Conservation (phyloP, 2,329 filamentous ascomycete species). For the Aspergillus costaricaensis region DNA sequence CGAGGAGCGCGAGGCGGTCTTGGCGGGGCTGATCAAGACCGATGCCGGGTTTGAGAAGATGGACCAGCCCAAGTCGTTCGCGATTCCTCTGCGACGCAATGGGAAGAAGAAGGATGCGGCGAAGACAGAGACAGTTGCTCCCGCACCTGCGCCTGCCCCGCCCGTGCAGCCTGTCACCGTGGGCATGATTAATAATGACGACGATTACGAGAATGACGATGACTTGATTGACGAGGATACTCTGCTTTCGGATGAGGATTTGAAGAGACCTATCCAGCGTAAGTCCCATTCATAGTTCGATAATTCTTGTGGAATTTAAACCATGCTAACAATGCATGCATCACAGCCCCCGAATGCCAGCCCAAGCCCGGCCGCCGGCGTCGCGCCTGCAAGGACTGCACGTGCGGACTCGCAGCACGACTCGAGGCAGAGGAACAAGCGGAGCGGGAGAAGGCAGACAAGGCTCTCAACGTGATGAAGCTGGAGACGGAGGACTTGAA, state of each 20-base stretch:
- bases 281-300: constrained; percentile 43
- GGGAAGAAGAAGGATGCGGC: constrained; percentile 57
- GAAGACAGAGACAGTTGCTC: constrained; percentile 17
- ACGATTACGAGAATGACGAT: constrained; percentile 22
- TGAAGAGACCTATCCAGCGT: constrained; percentile 79
- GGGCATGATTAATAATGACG: constrained; percentile 13
- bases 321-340: constrained; percentile 12
- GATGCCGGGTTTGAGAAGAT: constrained; percentile 73
- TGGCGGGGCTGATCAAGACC: constrained; percentile 73
- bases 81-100: constrained; percentile 63
- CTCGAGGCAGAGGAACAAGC: constrained; percentile 81
- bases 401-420: constrained; percentile 84
- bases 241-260: constrained; percentile 81
- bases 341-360: constrained; percentile 75
- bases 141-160: constrained; percentile 2
- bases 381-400: constrained; percentile 96
- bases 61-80: constrained; percentile 59
- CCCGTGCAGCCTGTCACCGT: constrained; percentile 11
- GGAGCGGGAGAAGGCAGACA: constrained; percentile 66
- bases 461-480: constrained; percentile 57
- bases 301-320: neutral
- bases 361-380: constrained; percentile 79
- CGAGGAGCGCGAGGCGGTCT: constrained; percentile 66
- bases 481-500: constrained; percentile 74
- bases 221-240: constrained; percentile 50